A percentile compares a stretch with the other conserved stretches of the same genome.
Conservation (phyloP, 140 eudicot species). For the Anethum foeniculum region DNA sequence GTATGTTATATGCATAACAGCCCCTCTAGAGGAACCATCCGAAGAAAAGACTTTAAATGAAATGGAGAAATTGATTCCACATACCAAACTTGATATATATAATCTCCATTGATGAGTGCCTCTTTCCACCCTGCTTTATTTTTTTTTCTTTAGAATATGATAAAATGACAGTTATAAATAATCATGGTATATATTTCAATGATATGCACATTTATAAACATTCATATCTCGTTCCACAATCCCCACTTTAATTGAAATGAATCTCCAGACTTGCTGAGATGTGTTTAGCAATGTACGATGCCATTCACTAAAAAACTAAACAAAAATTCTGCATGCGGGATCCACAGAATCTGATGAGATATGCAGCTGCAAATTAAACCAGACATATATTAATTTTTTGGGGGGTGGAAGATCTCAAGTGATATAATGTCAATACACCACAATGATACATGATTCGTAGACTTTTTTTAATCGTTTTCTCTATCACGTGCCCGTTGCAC, state of each 20-base stretch:
- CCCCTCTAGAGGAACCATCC: background rate
- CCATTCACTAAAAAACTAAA: background rate
- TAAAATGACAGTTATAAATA: background rate
- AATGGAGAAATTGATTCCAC: slow-evolving; percentile 12
- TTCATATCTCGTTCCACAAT: background rate
- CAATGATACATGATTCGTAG: background rate
- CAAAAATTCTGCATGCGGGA: slow-evolving; percentile 1
- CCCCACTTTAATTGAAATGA: background rate
- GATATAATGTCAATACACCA: background rate
- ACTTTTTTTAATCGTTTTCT: background rate
- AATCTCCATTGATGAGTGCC: slow-evolving; percentile 12
- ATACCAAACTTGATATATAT: slow-evolving; percentile 5
- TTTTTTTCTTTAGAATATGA: slow-evolving; percentile 10
- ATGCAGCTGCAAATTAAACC: background rate
- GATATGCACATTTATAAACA: background rate
- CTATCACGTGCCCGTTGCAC: too few relatives aligned
- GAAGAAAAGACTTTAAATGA: background rate
- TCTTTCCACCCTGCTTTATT: slow-evolving; percentile 3
- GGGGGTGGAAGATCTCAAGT: background rate
- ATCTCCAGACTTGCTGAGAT: background rate
- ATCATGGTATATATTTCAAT: background rate
- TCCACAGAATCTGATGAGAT: slow-evolving; percentile 22
- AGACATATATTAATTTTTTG: background rate
- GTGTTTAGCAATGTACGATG: background rate
- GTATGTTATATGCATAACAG: background rate